phyloP scores from a whole-genome alignment of 164 flowering plant species.

The Euptelea pleiosperma region DNA sequence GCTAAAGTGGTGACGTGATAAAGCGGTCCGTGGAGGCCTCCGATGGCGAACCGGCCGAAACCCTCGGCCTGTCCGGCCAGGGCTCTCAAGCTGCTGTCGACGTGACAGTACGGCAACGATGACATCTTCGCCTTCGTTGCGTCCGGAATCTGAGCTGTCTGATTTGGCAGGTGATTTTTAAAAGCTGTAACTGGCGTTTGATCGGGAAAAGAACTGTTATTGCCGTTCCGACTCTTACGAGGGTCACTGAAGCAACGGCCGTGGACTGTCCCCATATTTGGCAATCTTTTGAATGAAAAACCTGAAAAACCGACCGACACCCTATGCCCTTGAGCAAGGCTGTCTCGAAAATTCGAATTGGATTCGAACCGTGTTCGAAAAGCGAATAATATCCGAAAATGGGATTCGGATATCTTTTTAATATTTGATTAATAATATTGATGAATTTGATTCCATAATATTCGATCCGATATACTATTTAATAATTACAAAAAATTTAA shows the following conservation, averaged over 20 bases:
- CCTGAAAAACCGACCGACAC: too few species aligned
- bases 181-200: background rate
- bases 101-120: slow-evolving; percentile 39
- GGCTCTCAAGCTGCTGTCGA: slow-evolving; percentile 37
- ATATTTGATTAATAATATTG: too few species aligned
- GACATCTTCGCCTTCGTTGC: slow-evolving; percentile 12
- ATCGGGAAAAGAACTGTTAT: background rate
- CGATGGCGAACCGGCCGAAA: slow-evolving; percentile 47
- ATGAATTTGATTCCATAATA: too few species aligned
- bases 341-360: too few species aligned
- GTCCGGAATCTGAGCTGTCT: background rate
- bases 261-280: slow-evolving; percentile 6
- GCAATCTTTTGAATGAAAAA: too few species aligned
- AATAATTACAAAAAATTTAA: too few species aligned
- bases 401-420: too few species aligned
- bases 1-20: slow-evolving; percentile 41
- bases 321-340: too few species aligned
- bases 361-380: too few species aligned
- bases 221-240: slow-evolving; percentile 1
- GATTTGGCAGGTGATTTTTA: slow-evolving; percentile 6
- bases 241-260: background rate
- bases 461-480: too few species aligned
- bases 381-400: too few species aligned
- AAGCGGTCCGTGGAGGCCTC: slow-evolving; percentile 42
- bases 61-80: slow-evolving; percentile 54